Evolutionary conservation across 441 rosid species (phyloP).

Genomic region (Erysimum cheiri): DNA sequence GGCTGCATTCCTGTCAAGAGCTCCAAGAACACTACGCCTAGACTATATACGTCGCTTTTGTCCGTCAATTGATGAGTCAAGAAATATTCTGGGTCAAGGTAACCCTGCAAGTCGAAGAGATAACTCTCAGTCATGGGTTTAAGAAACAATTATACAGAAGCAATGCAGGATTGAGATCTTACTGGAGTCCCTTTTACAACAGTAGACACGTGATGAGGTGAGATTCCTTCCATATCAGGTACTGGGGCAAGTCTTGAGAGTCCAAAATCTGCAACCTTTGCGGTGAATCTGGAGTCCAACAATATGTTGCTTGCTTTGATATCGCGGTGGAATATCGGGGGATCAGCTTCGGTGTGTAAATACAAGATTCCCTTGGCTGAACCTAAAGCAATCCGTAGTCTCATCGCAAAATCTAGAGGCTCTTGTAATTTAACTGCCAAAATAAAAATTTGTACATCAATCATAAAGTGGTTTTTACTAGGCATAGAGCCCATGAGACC

Average conservation of each 20-base stretch:
- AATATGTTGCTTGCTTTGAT: conserved; percentile 97
- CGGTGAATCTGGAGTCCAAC: conserved; percentile 69
- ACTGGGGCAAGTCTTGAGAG: conserved; percentile 95
- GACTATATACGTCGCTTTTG: conserved; percentile 97
- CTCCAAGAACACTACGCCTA: conserved; percentile 94
- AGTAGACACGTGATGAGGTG: conserved; percentile 88
- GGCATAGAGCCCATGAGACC: not conserved
- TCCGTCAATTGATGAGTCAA: conserved; percentile 93
- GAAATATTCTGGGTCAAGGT: conserved; percentile 97
- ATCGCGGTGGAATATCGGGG: conserved; percentile 95
- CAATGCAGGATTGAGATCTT: conserved; percentile 30
- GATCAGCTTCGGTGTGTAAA: conserved; percentile 94
- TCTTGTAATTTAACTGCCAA: conserved; percentile 62
- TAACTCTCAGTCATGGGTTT: conserved; percentile 19
- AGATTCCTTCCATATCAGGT: conserved; percentile 74
- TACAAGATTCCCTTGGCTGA: conserved; percentile 91
- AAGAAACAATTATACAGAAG: conserved; percentile 7
- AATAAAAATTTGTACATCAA: conserved; percentile 24
- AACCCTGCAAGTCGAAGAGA: conserved; percentile 67
- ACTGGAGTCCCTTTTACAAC: conserved; percentile 98
- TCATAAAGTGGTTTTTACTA: too few species aligned
- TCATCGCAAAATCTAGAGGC: conserved; percentile 68
- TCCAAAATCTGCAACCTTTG: conserved; percentile 98
- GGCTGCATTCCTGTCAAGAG: conserved; percentile 95
- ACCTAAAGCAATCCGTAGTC: conserved; percentile 74